Evolutionary conservation across 176 grass and related monocot species (phyloP), one percentile per base, ranked within the genome.

Genomic region (Triticum turgidum): DNA sequence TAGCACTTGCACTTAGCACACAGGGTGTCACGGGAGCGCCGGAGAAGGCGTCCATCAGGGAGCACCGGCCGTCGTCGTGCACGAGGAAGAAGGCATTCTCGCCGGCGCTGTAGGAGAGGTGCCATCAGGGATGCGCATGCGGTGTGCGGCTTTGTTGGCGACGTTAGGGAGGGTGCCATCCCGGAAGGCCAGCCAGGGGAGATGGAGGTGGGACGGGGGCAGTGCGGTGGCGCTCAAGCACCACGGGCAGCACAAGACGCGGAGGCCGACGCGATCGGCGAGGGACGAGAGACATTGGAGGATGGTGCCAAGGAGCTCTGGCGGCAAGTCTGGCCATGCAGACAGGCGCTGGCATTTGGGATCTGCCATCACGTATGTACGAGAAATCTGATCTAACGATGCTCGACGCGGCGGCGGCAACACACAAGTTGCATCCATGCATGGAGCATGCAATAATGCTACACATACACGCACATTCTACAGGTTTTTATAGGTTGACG

Each of bases 1-100:
- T 27, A 27, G 25, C 25, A 27, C 25, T 27, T 27, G 25, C 0
- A 27, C 1, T 27, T 27, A 27, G 25, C 25, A 27, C 25, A 27
- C 25, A 27, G 1, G 25, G 25, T 1, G 76, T 37, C 11, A 8
- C 12, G 0, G 47, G 12, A 0, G 54, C 11, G 20, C 32, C 34
- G 54, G 11, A 17, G 77, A 52, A 79, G 17, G 33, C 33, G 54
- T 79, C 22, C 77, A 79, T 37, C 77, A 79, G 33, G 77, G 77
- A 79, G 77, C 33, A 37, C 20, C 0, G 10, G 56, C 77, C 77
- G 21, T 39, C 56, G 32, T 62, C 21, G 56, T 62, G 77, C 34
- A 12, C 8, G 33, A 78, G 54, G 54, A 79, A n/a, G 56, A 79
- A 3, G 9, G 68, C 38, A 9, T 70, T 39, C 34, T 70, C 68